Evolutionary conservation across 2,329 filamentous ascomycete genomes (phyloP).

Genomic region (Penicillium janthinellum): DNA sequence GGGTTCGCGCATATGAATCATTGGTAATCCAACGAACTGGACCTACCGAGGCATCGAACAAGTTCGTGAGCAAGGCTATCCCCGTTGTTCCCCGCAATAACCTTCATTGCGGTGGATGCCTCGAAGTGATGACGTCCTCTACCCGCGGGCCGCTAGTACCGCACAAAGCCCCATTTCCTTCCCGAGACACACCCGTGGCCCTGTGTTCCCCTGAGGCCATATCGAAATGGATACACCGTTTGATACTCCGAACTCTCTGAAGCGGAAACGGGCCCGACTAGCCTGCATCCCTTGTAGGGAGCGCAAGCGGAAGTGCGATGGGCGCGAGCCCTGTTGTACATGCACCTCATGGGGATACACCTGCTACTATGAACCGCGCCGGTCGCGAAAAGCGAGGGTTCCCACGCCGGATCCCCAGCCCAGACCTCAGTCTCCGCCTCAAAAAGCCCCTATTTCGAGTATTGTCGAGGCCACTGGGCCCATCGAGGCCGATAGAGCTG

Average conservation of each 20-base stretch:
- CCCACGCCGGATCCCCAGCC: not conserved
- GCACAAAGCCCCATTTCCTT: not conserved
- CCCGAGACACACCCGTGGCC: not conserved
- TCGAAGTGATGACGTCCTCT: not conserved
- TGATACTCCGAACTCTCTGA: slow-evolving; percentile 15
- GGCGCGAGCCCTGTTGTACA: slow-evolving; percentile 28
- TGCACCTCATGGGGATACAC: slow-evolving; percentile 34
- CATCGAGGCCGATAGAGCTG: slow-evolving; percentile 10
- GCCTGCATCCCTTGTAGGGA: slow-evolving; percentile 34
- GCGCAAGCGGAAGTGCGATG: slow-evolving; percentile 36
- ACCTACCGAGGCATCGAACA: not conserved
- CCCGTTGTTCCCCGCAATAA: not conserved
- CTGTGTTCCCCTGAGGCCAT: not conserved
- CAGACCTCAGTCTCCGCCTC: not conserved
- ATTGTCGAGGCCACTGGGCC: not conserved
- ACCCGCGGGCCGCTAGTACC: not conserved
- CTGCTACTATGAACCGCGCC: slow-evolving; percentile 28
- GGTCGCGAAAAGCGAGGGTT: slow-evolving; percentile 5
- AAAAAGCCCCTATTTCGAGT: not conserved
- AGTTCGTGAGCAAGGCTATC: not conserved
- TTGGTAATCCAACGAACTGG: not conserved
- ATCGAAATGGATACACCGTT: not conserved
- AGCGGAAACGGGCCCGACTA: slow-evolving; percentile 25
- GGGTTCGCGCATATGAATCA: not conserved
- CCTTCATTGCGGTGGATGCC: not conserved